Base-by-base conservation (phyloP, 2,329 filamentous ascomycete species). In the Cladophialophora chaetospira region DNA sequence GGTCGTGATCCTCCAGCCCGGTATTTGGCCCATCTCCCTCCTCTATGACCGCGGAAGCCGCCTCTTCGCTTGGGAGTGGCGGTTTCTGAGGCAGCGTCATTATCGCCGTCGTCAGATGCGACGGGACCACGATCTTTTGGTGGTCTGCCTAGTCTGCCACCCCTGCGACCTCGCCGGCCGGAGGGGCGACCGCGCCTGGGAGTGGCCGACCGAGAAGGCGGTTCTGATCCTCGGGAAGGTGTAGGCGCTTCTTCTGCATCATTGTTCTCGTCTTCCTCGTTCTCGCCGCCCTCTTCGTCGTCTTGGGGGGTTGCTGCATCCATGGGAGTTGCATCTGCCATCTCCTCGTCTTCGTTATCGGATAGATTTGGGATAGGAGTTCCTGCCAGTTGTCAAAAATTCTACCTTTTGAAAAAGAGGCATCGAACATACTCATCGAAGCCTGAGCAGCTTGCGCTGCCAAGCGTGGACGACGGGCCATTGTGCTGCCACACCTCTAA, bases 91-190 rank as follows among this genome's bases (percentile, higher is more conserved):
- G 70, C 70, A n/a, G 66, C 66, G 42, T 75, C 71, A 21, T 77
- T 74, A 31, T 73, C 72, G 36, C 78, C 78, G 40, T 80, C 79
- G 42, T 82, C 81, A 69, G 92, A 87, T 85, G 88, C 93, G 70
- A 91, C 89, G 3, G 89, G 84, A 0, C 88, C 89, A 47, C 85
- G 82, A 70, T 91, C 92, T 79, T 94, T 95, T 0, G 91, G 89
- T 2, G 91, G 91, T 10, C 91, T 84, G 17, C 91, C 91, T n/a
- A 92, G 81, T 64, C 82, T 80, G 28, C 55, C 56, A 21, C 55
- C 53, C 45, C 60, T 43, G 15, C 60, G 58, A 42, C 55, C 49
- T 9, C 46, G 53, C 17, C 48, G 45, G 29, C 47, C 72, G 89
- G 89, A 68, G 21, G 82, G 81, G 64, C 75, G 68, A 38, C 70